Conservation (phyloP, 768 basidiomycete species). For the Tricholoma sp. region DNA sequence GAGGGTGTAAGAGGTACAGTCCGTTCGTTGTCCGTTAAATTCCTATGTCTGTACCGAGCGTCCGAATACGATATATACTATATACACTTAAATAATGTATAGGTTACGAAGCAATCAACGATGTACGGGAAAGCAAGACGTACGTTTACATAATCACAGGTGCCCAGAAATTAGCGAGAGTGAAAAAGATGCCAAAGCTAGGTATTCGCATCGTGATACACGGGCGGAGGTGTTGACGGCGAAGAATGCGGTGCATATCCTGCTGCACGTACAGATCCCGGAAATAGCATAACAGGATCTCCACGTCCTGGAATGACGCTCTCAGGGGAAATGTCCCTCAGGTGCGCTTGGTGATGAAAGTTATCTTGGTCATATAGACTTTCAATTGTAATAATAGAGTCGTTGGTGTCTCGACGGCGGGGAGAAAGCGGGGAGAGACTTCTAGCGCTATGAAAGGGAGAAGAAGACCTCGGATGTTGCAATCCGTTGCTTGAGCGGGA, state of each 20-base stretch:
- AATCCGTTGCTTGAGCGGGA: conserved; percentile 4
- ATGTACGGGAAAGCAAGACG: neutral
- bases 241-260: conserved; percentile 17
- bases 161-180: neutral
- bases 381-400: conserved; percentile 4
- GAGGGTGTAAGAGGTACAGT: too few species aligned
- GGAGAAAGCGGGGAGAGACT: conserved; percentile 9
- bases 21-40: too few species aligned
- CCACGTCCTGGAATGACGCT: conserved; percentile 13
- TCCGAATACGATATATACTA: too few species aligned
- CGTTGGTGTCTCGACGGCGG: conserved; percentile 10
- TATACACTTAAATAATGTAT: too few species aligned
- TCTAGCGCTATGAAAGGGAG: conserved; percentile 3
- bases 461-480: conserved; percentile 3
- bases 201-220: neutral
- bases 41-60: too few species aligned
- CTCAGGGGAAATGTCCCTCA: conserved; percentile 20
- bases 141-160: neutral
- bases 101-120: neutral
- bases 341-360: conserved; percentile 6
- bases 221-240: neutral
- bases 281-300: conserved; percentile 29
- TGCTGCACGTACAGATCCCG: conserved; percentile 30
- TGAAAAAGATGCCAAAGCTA: neutral
- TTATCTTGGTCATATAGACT: conserved; percentile 6